These are phyloP conservation scores for Globisporangium middletonii DNA, from an alignment of 352 stramenopile genomes.

Conservation along the genomic window DNA sequence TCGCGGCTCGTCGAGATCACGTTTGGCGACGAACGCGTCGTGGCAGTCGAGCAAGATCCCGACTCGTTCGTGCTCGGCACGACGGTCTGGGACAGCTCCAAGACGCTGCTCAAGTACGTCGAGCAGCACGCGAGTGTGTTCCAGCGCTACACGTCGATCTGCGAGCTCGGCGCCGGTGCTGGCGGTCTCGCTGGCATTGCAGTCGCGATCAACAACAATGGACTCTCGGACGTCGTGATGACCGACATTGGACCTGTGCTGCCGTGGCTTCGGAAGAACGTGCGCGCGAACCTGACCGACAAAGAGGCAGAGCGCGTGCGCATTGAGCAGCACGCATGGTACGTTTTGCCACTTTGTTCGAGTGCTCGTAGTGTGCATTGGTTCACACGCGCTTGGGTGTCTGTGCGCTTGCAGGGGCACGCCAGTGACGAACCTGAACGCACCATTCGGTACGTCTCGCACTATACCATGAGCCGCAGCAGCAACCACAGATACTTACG, in stretches of 20 bases:
- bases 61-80: constrained; percentile 80
- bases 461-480: too few species aligned
- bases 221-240: constrained; percentile 58
- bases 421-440: constrained; percentile 35
- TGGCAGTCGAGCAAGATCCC: constrained; percentile 65
- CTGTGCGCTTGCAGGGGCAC: constrained; percentile 42
- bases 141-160: constrained; percentile 52
- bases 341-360: background rate
- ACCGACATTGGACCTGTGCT: constrained; percentile 76
- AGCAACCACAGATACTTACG: background rate
- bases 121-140: constrained; percentile 54
- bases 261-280: constrained; percentile 71
- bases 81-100: constrained; percentile 83
- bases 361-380: background rate
- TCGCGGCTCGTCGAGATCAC: constrained; percentile 63
- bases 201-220: constrained; percentile 53
- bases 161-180: constrained; percentile 69
- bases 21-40: constrained; percentile 32
- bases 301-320: constrained; percentile 55
- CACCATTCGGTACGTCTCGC: constrained; percentile 37
- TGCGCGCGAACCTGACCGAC: constrained; percentile 51
- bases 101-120: constrained; percentile 83
- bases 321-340: constrained; percentile 54
- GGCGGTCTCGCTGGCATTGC: constrained; percentile 70
- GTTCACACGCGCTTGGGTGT: background rate